A percentile compares a stretch with the other conserved stretches of the same genome.
Conservation (phyloP, 768 basidiomycete species). For the Trichaptum fuscoviolaceum region DNA sequence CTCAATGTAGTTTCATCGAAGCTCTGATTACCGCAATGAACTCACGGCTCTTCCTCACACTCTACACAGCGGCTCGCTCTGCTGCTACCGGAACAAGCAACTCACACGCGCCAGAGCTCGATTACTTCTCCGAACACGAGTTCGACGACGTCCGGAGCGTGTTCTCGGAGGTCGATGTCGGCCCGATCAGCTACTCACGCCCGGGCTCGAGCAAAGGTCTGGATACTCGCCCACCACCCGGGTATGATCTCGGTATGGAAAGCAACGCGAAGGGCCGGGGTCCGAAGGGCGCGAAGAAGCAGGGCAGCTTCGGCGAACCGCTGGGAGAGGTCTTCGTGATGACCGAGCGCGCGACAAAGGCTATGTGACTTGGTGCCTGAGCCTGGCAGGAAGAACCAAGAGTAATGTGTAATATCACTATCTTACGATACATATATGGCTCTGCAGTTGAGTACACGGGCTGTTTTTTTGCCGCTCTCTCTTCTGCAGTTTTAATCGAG, state of each 20-base stretch:
- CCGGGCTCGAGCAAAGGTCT: not conserved
- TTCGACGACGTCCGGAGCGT: not conserved
- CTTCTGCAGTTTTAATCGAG: not conserved
- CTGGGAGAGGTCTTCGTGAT: not conserved
- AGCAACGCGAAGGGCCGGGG: not conserved
- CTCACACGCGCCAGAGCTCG: not conserved
- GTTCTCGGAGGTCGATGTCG: not conserved
- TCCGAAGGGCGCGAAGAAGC: not conserved
- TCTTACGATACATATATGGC: not conserved
- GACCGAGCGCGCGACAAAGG: not conserved
- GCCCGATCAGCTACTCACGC: not conserved
- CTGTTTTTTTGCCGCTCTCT: not conserved
- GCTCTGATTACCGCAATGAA: not conserved
- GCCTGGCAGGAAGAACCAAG: too few relatives aligned
- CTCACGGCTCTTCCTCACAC: not conserved
- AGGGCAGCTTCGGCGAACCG: not conserved
- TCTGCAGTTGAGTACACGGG: not conserved
- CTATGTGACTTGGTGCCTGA: too few relatives aligned
- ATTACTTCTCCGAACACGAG: not conserved
- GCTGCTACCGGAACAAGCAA: not conserved
- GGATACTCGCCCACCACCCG: not conserved
- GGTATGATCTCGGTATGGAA: not conserved
- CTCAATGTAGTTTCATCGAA: not conserved
- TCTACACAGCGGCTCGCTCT: not conserved
- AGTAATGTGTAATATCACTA: not conserved